Base-by-base conservation (phyloP, 495 filamentous ascomycete species). In the Aspergillus wentii region DNA sequence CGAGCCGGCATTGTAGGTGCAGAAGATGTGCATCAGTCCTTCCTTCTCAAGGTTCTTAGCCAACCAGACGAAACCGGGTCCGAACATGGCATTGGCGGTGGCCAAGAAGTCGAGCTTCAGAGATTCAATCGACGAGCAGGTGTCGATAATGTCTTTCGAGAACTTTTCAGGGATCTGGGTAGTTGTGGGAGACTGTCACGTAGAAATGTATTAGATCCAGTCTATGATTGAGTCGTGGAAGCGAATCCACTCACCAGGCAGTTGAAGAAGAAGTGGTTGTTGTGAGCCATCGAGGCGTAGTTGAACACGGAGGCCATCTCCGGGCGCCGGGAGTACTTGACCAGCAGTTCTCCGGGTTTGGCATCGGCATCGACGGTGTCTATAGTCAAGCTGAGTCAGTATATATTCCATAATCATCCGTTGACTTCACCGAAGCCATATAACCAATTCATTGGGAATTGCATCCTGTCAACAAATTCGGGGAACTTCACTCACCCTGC, bases 11-110 rank as follows among this genome's bases (percentile, higher is more conserved):
- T 88, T 74, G 70, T 97, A 98, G 28, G 92, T 98, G 45, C 76
- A 72, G 41, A 98, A 75, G 51, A 96, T 83, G 51, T 80, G 77
- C 61, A 91, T 67, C 37, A 74, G 58, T 5, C 57, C 59, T 46
- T 78, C 70, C 32, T 50, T 41, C 41, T 62, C 62, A 18, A 65
- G 47, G 53, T 68, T 67, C 49, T 68, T 71, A 42, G 94, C 84
- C 33, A 98, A 82, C 92, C 92, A 98, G 48, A 97, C 88, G 69
- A 90, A 97, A 37, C 90, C 92, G 1, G 89, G 88, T 30, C 94
- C 94, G 69, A 98, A 98, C 89, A 97, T 95, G 61, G 79, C 74
- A 44, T 75, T 68, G 38, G 94, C 92, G 5, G 88, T 94, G 39
- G 78, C 71, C 45, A 94, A 64, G 64, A 97, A 80, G 48, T 90